Conservation (phyloP, 176 grass and related monocot species). For the Eremochloa ophiuroides region DNA sequence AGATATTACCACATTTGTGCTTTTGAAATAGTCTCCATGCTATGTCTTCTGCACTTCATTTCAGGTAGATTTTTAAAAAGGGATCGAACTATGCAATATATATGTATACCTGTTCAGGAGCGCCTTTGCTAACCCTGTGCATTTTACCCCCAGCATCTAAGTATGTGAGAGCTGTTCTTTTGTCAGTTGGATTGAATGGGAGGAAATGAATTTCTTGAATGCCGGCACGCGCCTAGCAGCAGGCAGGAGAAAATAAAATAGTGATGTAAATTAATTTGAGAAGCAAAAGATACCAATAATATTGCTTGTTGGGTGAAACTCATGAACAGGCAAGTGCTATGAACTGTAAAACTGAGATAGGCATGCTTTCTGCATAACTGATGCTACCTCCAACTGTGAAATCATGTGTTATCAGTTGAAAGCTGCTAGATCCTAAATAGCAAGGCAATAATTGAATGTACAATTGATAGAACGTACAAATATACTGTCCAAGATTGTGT, state of each 20-base stretch:
- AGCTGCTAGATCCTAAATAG: neutral
- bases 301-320: neutral
- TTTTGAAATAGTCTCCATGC: neutral
- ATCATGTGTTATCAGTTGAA: neutral
- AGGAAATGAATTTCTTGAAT: conserved; percentile 70
- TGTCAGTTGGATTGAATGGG: conserved; percentile 75
- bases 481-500: neutral
- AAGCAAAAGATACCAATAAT: neutral
- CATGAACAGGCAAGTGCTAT: neutral
- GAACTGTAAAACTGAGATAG: neutral
- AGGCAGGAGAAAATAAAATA: conserved; percentile 16
- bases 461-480: neutral
- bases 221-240: conserved; percentile 49
- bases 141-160: conserved; percentile 55
- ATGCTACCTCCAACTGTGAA: neutral
- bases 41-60: neutral
- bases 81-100: neutral
- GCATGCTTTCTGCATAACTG: neutral
- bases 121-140: conserved; percentile 81
- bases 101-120: conserved; percentile 69
- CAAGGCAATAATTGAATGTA: conserved; percentile 1
- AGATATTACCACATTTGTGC: neutral
- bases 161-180: conserved; percentile 77
- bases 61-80: neutral
- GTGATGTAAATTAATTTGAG: neutral